Evolutionary conservation across 2,329 filamentous ascomycete species (phyloP).

Genomic region (Colletotrichum liaoningense): DNA sequence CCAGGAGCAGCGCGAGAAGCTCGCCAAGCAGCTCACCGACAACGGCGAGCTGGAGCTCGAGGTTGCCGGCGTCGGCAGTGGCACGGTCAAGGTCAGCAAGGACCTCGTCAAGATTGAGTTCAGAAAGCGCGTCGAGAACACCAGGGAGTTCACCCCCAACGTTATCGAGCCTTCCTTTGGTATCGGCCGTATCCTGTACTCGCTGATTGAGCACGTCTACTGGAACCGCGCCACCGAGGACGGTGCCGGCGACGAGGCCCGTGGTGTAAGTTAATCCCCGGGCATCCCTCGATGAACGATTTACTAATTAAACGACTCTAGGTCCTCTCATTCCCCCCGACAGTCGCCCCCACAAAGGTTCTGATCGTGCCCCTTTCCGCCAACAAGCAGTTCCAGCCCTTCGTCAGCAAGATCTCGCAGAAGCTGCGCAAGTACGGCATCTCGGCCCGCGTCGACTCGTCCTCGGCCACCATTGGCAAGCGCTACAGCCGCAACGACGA

Average conservation of each 20-base stretch:
- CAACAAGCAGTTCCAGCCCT: constrained; percentile 84
- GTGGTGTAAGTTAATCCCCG: constrained; percentile 74
- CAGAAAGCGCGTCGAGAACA: constrained; percentile 83
- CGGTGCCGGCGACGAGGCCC: constrained; percentile 79
- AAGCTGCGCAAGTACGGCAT: constrained; percentile 82
- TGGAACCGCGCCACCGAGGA: constrained; percentile 80
- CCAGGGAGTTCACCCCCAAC: constrained; percentile 92
- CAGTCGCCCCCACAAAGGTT: constrained; percentile 93
- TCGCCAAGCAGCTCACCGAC: constrained; percentile 78
- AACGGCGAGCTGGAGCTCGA: constrained; percentile 82
- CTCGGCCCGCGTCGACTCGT: constrained; percentile 89
- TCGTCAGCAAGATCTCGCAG: constrained; percentile 77
- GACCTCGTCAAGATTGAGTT: constrained; percentile 88
- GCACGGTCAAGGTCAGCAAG: constrained; percentile 82
- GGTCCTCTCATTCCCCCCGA: constrained; percentile 66
- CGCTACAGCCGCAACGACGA: constrained; percentile 96
- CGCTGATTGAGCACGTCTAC: constrained; percentile 93
- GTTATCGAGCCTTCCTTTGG: constrained; percentile 98
- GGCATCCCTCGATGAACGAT: neutral
- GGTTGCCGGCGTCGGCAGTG: constrained; percentile 73
- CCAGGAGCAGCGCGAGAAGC: constrained; percentile 84
- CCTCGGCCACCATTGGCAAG: constrained; percentile 92
- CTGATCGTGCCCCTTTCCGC: constrained; percentile 89
- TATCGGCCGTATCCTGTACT: constrained; percentile 94
- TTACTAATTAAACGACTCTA: constrained; percentile 37